phyloP scores from a whole-genome alignment of 257 asterid genomes.

The Lycium ferocissimum region DNA sequence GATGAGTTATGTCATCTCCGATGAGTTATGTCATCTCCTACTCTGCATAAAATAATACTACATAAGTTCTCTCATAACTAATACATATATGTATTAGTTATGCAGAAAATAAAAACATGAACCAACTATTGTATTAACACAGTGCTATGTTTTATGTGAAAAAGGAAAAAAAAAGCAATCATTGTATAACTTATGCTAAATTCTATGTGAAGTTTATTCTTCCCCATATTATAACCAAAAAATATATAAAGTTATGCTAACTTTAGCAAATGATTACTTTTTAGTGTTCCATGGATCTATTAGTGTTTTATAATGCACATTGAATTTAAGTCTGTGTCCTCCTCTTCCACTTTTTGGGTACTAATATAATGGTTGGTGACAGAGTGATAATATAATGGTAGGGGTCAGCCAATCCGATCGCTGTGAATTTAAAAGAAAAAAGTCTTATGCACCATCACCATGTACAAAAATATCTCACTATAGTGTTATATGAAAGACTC shows the following conservation, averaged over 20 bases:
- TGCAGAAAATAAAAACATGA: neutral
- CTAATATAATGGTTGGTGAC: constrained; percentile 11
- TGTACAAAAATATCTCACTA: neutral
- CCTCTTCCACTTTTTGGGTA: neutral
- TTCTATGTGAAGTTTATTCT: neutral
- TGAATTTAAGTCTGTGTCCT: neutral
- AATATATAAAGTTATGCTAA: neutral
- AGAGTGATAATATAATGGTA: neutral
- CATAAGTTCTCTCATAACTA: neutral
- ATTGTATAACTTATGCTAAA: neutral
- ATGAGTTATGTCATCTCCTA: neutral
- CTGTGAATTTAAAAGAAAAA: neutral
- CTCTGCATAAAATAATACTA: neutral
- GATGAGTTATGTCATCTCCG: neutral
- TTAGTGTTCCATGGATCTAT: too few relatives aligned
- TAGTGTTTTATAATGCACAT: neutral
- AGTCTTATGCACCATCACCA: neutral
- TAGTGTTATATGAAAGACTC: neutral
- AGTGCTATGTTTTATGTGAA: neutral
- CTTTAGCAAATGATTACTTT: too few relatives aligned
- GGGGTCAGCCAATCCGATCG: neutral
- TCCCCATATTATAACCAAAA: neutral
- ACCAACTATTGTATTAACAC: neutral
- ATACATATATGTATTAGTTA: neutral
- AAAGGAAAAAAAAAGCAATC: neutral